A percentile compares a stretch with the other conserved stretches of the same genome.
Evolutionary conservation across 768 basidiomycete genomes (phyloP).

Genomic region (Goffeauzyma gilvescens): DNA sequence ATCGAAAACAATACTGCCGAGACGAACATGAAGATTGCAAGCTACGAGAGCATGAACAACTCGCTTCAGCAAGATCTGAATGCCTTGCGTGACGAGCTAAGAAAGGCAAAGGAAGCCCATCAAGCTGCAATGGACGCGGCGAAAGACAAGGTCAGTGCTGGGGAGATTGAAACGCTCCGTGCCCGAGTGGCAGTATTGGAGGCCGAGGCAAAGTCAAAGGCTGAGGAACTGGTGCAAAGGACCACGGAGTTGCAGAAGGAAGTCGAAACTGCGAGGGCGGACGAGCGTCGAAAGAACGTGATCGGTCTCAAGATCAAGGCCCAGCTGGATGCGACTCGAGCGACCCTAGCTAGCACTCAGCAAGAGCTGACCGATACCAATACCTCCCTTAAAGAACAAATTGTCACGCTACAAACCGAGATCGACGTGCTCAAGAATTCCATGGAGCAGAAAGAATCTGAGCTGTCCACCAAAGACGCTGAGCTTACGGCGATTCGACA

Average conservation of each 20-base stretch:
- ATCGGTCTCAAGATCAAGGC: not conserved
- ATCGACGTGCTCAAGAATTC: not conserved
- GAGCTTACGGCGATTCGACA: not conserved
- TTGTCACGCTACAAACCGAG: not conserved
- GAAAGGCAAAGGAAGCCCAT: not conserved
- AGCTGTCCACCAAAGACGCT: not conserved
- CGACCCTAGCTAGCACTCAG: not conserved
- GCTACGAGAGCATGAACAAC: too few species aligned
- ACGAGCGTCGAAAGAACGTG: not conserved
- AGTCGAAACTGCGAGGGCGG: not conserved
- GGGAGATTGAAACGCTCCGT: too few species aligned
- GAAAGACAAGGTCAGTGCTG: constrained; percentile 1
- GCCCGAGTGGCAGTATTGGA: not conserved
- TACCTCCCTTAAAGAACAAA: not conserved
- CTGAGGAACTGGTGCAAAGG: not conserved
- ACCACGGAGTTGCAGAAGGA: not conserved
- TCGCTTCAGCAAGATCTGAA: constrained; percentile 2
- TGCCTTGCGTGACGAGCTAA: constrained; percentile 1
- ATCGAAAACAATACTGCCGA: constrained; percentile 5
- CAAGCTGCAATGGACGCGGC: not conserved
- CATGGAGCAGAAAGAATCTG: constrained; percentile 1
- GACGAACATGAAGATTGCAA: not conserved
- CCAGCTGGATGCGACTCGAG: not conserved
- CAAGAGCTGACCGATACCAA: not conserved
- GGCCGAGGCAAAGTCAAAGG: not conserved